phyloP scores from a whole-genome alignment of 2,329 filamentous ascomycete genomes.

The Phyllosticta citribraziliensis region DNA sequence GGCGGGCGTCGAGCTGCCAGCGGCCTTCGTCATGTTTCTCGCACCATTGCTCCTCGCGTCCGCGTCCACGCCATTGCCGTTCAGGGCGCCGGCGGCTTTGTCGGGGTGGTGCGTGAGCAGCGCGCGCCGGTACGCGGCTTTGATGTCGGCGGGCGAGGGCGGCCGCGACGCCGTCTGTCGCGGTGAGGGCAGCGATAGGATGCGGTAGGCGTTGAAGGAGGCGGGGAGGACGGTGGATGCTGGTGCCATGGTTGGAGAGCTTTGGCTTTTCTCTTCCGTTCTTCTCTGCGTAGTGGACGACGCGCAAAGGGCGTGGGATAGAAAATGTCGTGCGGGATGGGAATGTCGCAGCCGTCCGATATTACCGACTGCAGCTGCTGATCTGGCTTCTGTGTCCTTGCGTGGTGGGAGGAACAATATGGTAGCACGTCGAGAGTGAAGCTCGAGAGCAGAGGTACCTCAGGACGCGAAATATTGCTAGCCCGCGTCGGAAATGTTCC shows the following conservation, averaged over 20 bases:
- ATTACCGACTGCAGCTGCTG: no score
- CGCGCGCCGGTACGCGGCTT: slow-evolving; percentile 44
- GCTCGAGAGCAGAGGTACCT: not conserved
- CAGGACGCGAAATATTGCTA: not conserved
- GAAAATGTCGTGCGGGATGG: no score
- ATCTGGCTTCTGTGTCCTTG: not conserved
- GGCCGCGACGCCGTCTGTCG: not conserved
- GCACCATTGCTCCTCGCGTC: not conserved
- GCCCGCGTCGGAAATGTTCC: not conserved
- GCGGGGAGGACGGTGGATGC: not conserved
- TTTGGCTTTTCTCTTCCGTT: not conserved
- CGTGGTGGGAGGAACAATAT: not conserved
- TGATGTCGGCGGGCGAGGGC: slow-evolving; percentile 2
- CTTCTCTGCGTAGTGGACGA: not conserved
- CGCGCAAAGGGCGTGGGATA: no score
- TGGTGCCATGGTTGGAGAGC: not conserved
- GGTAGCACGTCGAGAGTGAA: not conserved
- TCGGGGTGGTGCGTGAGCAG: slow-evolving; percentile 51
- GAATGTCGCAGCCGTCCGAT: no score
- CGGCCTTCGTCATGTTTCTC: not conserved
- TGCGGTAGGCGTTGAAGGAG: slow-evolving; percentile 11
- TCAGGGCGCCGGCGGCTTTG: slow-evolving; percentile 28
- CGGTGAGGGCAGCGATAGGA: slow-evolving; percentile 4
- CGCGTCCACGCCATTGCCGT: not conserved
- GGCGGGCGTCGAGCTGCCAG: slow-evolving; percentile 30